Evolutionary conservation across 176 grass and related monocot species (phyloP).

Genomic region (Miscanthus lutarioriparius): DNA sequence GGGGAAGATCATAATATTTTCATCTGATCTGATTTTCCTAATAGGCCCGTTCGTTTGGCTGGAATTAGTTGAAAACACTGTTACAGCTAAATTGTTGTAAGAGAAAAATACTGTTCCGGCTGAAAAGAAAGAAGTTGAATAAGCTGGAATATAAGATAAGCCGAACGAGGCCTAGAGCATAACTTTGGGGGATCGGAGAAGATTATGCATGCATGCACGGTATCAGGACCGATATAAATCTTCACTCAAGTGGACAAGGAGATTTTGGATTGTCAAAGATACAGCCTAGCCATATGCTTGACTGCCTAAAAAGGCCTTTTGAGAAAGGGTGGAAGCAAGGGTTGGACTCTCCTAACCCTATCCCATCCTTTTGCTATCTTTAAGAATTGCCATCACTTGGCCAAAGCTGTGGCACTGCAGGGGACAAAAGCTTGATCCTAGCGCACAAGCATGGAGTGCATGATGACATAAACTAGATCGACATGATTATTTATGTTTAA

Average conservation of each 20-base stretch:
- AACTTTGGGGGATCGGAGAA: not conserved
- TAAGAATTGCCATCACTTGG: constrained; percentile 33
- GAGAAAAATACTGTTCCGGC: too few relatives aligned
- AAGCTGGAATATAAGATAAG: too few relatives aligned
- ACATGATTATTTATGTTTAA: not conserved
- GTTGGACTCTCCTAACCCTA: constrained; percentile 33
- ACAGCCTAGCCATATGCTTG: constrained; percentile 41
- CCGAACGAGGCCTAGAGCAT: too few relatives aligned
- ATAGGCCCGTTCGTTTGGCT: too few relatives aligned
- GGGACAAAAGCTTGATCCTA: not conserved
- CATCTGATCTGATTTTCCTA: not conserved
- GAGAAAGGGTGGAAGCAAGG: constrained; percentile 19
- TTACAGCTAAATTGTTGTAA: too few relatives aligned
- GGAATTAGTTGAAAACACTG: too few relatives aligned
- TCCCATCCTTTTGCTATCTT: constrained; percentile 25
- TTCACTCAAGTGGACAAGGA: constrained; percentile 4
- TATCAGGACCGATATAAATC: not conserved
- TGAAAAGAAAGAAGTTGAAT: too few relatives aligned
- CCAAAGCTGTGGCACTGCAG: not conserved
- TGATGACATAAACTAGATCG: constrained; percentile 34
- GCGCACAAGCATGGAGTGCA: not conserved
- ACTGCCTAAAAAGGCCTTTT: constrained; percentile 39
- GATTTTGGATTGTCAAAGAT: constrained; percentile 32
- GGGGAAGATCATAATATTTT: not conserved
- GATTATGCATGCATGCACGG: not conserved